Percentiles rank a stretch among this genome's conserved stretches.
Conservation (phyloP, 2,329 filamentous ascomycete species). For the Aspergillus neoniger region DNA sequence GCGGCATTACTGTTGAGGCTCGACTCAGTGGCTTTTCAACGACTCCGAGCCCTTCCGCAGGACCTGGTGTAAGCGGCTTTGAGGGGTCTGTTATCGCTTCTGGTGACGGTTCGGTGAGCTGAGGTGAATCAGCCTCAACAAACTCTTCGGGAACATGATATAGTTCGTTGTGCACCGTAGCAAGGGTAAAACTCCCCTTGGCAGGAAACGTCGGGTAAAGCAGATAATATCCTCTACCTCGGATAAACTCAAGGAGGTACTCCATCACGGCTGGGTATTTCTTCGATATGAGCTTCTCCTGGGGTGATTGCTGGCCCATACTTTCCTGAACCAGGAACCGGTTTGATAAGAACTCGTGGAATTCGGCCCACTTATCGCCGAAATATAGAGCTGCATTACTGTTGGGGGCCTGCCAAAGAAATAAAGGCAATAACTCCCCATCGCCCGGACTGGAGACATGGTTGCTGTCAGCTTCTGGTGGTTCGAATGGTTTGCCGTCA, state of each 20-base stretch:
- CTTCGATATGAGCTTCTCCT: slow-evolving; percentile 63
- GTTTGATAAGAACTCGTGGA: slow-evolving; percentile 76
- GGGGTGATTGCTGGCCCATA: slow-evolving; percentile 15
- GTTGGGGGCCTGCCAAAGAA: slow-evolving; percentile 83
- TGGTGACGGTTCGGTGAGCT: slow-evolving; percentile 1
- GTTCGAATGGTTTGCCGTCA: slow-evolving; percentile 57
- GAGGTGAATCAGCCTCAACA: slow-evolving; percentile 12
- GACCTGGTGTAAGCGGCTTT: slow-evolving; percentile 20
- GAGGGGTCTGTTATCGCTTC: slow-evolving; percentile 20
- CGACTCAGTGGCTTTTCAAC: slow-evolving; percentile 33
- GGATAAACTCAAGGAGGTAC: slow-evolving; percentile 73
- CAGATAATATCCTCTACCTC: slow-evolving; percentile 73
- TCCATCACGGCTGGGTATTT: slow-evolving; percentile 76
- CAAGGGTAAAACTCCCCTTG: slow-evolving; percentile 56
- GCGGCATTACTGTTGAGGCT: slow-evolving; percentile 50
- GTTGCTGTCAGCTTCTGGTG: slow-evolving; percentile 39
- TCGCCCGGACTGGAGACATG: slow-evolving; percentile 13
- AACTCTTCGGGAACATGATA: slow-evolving; percentile 71
- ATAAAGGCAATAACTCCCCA: slow-evolving; percentile 54
- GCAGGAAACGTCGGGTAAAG: slow-evolving; percentile 69
- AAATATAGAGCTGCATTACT: slow-evolving; percentile 81
- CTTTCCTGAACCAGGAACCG: slow-evolving; percentile 50
- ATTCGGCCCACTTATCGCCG: slow-evolving; percentile 81
- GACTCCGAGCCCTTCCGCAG: slow-evolving; percentile 4
- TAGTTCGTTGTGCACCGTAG: slow-evolving; percentile 77